Percentiles rank a stretch among this genome's conserved stretches.
Evolutionary conservation across 2,329 filamentous ascomycete genomes (phyloP).

Genomic region (Hyphodiscus sp.): DNA sequence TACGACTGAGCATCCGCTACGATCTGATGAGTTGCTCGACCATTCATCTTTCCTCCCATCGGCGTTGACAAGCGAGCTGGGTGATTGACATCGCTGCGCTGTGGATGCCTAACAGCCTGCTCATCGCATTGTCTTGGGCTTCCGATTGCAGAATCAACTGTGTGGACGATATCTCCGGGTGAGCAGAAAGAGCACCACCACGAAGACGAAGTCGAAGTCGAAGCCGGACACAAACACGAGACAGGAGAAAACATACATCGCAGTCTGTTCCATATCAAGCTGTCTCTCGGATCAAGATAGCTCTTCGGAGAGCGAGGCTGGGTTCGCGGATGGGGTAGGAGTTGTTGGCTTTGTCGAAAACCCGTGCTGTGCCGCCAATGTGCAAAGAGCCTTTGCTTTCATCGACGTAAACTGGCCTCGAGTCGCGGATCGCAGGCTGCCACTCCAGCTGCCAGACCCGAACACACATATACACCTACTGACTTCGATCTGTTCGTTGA

Average conservation of each 20-base stretch:
- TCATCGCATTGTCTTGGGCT: background rate
- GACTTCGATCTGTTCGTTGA: background rate
- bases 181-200: slow-evolving; percentile 2
- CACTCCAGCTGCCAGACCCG: slow-evolving; percentile 4
- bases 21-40: slow-evolving; percentile 1
- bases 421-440: slow-evolving; percentile 14
- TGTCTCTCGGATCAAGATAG: background rate
- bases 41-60: slow-evolving; percentile 1
- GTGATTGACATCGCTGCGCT: background rate
- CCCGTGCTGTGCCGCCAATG: slow-evolving; percentile 16
- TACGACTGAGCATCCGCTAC: background rate
- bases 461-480: slow-evolving; percentile 2
- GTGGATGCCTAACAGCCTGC: slow-evolving; percentile 1
- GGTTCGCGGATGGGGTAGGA: slow-evolving; percentile 17
- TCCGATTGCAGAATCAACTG: background rate
- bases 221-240: too few species aligned
- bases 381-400: slow-evolving; percentile 11
- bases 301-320: slow-evolving; percentile 7
- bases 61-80: slow-evolving; percentile 5
- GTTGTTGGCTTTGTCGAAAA: slow-evolving; percentile 12
- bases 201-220: background rate
- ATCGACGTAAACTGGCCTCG: slow-evolving; percentile 13
- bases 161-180: background rate
- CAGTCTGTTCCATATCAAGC: background rate
- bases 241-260: background rate